Evolutionary conservation across 371 early-diverging fungal species (phyloP).

Genomic region (Haplosporangium sp.): DNA sequence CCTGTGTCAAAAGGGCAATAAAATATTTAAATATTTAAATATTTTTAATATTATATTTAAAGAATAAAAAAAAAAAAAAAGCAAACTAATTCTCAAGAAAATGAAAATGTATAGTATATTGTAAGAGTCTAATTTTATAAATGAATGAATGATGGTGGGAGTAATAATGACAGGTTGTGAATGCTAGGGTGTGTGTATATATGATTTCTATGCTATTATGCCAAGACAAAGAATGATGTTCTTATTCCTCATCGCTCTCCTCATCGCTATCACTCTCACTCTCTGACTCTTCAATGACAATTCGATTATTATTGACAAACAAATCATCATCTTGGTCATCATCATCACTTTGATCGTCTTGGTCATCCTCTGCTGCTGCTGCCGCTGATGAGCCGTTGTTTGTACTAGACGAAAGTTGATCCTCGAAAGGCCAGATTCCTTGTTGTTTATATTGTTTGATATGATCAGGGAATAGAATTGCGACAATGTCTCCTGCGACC

Average conservation of each 20-base stretch:
- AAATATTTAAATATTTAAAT: background rate
- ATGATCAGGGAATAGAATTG: slow-evolving; percentile 81
- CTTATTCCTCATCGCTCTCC: slow-evolving; percentile 21
- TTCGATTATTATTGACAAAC: slow-evolving; percentile 76
- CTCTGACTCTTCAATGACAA: slow-evolving; percentile 52
- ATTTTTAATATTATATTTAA: too few relatives aligned
- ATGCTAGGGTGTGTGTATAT: too few relatives aligned
- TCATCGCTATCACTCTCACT: slow-evolving; percentile 45
- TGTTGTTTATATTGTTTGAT: slow-evolving; percentile 76
- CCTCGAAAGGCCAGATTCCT: slow-evolving; percentile 73
- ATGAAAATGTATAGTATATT: too few relatives aligned
- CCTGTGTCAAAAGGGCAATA: background rate
- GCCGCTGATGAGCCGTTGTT: slow-evolving; percentile 2
- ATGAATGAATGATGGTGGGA: too few relatives aligned
- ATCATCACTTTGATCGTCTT: slow-evolving; percentile 7
- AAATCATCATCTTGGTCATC: slow-evolving; percentile 62
- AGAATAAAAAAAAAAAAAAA: too few relatives aligned
- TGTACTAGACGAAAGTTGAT: slow-evolving; percentile 8
- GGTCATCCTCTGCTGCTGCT: background rate
- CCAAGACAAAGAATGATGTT: background rate
- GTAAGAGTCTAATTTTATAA: background rate
- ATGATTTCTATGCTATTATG: background rate
- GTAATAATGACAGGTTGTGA: too few relatives aligned
- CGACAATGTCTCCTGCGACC: slow-evolving; percentile 82
- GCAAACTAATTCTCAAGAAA: too few relatives aligned